Evolutionary conservation across 768 basidiomycete genomes (phyloP), one percentile per base, ranked within the genome.

Genomic region (button mushroom (Agaricus bisporus)): DNA sequence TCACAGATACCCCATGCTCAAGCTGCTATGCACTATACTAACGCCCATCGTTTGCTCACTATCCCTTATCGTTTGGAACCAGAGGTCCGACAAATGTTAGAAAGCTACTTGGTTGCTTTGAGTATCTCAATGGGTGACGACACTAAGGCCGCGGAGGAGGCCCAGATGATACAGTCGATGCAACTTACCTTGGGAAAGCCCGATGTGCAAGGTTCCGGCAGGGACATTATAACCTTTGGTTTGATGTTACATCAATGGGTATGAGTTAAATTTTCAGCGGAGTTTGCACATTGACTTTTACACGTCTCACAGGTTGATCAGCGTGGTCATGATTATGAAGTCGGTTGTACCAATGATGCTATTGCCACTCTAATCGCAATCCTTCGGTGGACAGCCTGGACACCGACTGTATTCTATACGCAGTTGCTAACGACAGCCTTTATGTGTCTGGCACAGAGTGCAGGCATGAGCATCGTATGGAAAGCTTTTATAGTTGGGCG

Each of bases 401-500:
- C 83, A 17, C 76, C 84, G 17, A 70, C 73, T 2, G 78, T 77
- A 18, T 88, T 85, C 62, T 86, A 83, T 56, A 83, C 80, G 0
- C 88, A 88, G 59, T 64, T 89, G 42, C 68, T 90, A 26, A 69
- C 83, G 17, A 75, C 86, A 3, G 80, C 85, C 3, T 69, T 87
- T 56, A 77, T 76, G 6, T 86, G 81, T 59, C 69, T 90, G 18
- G 73, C 80, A 1, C 82, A 86, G 63, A 78, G 65, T 51, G 45
- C 58, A 6, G 54, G 60, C 25, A 70, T 59, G 57, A 66, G 61
- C 54, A 68, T 49, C 57, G 61, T 89, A 29, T 91, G 88, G 88
- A 80, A 79, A 58, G 75, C 82, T 17, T 91, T 90, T 61, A 73
- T 88, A 17, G 68, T 87, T 51, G 83, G 86, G 37, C 77, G 88